Percentiles rank a stretch among this genome's conserved stretches.
phyloP scores from a whole-genome alignment of 2,329 filamentous ascomycete genomes.

The Pseudocercospora eumusae region DNA sequence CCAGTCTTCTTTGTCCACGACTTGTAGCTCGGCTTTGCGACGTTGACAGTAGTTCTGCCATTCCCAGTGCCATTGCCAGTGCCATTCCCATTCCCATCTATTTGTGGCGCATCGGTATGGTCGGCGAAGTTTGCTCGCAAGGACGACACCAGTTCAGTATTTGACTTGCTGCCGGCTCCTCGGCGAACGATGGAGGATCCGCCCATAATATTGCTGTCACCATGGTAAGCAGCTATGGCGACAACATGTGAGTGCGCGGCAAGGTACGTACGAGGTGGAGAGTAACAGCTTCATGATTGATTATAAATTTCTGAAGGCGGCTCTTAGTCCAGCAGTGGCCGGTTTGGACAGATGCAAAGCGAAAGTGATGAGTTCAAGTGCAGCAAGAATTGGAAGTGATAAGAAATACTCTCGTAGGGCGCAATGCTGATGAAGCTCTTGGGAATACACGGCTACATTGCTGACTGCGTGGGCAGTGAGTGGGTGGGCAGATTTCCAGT shows the following conservation, averaged over 20 bases:
- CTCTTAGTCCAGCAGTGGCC: constrained; percentile 9
- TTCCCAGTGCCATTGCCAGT: constrained; percentile 24
- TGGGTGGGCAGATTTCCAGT: neutral
- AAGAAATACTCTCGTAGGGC: neutral
- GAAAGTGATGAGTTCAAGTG: constrained; percentile 2
- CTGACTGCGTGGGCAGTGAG: neutral
- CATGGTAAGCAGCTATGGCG: constrained; percentile 29
- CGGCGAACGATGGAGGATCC: constrained; percentile 81
- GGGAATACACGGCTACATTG: neutral
- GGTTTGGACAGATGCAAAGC: neutral
- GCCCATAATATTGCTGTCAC: constrained; percentile 75
- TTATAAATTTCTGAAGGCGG: constrained; percentile 5
- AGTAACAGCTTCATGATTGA: constrained; percentile 75
- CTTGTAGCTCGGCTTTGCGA: constrained; percentile 41
- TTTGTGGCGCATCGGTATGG: constrained; percentile 25
- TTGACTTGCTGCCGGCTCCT: constrained; percentile 76
- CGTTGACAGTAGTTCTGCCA: constrained; percentile 26
- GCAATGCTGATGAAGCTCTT: neutral
- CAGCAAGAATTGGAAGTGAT: constrained; percentile 6
- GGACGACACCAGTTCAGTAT: constrained; percentile 83
- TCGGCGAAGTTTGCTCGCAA: constrained; percentile 74
- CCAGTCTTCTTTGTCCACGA: constrained; percentile 74
- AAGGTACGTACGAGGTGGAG: constrained; percentile 72
- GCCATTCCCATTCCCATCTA: constrained; percentile 8
- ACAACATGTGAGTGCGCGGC: constrained; percentile 9